phyloP scores from a whole-genome alignment of 768 basidiomycete species.

The Xanthoconium purpureum region DNA sequence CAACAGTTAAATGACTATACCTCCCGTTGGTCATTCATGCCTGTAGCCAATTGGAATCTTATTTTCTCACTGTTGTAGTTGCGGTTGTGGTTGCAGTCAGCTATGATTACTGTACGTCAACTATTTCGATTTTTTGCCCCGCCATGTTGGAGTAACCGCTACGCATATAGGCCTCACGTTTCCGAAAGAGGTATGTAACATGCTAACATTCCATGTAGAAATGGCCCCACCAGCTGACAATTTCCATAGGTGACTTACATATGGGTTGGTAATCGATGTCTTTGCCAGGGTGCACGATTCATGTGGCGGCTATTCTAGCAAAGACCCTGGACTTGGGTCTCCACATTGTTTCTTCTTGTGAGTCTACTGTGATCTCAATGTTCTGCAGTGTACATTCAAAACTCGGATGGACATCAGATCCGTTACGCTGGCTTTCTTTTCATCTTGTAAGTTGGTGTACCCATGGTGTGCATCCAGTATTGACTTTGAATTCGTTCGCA shows the following conservation, averaged over 20 bases:
- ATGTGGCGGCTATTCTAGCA: background rate
- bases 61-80: background rate
- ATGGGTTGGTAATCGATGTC: background rate
- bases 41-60: background rate
- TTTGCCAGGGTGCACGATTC: background rate
- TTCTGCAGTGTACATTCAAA: background rate
- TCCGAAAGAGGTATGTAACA: background rate
- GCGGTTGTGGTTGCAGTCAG: background rate
- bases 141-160: background rate
- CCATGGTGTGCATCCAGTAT: background rate
- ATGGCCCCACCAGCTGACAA: background rate
- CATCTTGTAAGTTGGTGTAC: background rate
- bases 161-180: background rate
- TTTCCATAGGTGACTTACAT: background rate
- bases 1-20: background rate
- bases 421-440: background rate
- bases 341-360: slow-evolving; percentile 3
- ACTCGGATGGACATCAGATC: background rate
- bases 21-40: background rate
- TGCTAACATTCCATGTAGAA: too few relatives aligned
- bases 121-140: background rate
- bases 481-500: background rate
- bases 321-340: slow-evolving; percentile 1
- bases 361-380: background rate
- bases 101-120: background rate